A percentile compares a stretch with the other conserved stretches of the same genome.
These are phyloP conservation scores for Apiotrichum siamense DNA, from an alignment of 1,284 basidiomycete genomes.

Conservation along the genomic window DNA sequence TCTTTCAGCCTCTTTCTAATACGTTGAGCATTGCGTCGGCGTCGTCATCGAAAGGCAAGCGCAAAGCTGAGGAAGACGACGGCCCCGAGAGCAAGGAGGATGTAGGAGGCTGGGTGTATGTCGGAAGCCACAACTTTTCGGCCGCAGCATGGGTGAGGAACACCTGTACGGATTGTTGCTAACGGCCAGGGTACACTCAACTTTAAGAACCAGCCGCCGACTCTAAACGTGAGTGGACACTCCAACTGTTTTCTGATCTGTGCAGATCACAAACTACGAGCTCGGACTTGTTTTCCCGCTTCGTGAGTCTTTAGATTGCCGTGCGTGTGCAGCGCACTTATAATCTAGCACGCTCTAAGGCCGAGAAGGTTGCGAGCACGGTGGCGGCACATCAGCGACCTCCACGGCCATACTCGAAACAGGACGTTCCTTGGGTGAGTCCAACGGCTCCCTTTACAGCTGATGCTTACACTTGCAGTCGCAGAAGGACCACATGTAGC, in stretches of 20 bases:
- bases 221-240: slow-evolving; percentile 14
- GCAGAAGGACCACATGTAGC: slow-evolving; percentile 9
- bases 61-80: slow-evolving; percentile 32
- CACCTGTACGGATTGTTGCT: neutral
- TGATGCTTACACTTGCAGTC: slow-evolving; percentile 2
- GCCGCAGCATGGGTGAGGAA: slow-evolving; percentile 40
- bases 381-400: slow-evolving; percentile 43
- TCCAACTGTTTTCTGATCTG: neutral
- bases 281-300: slow-evolving; percentile 45
- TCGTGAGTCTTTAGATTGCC: slow-evolving; percentile 20
- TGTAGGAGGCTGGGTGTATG: slow-evolving; percentile 43
- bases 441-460: too few relatives aligned
- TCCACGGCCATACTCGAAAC: slow-evolving; percentile 27
- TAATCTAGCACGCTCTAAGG: slow-evolving; percentile 23
- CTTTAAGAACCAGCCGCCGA: slow-evolving; percentile 30
- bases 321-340: neutral
- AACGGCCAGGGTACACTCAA: slow-evolving; percentile 33
- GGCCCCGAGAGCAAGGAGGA: slow-evolving; percentile 6
- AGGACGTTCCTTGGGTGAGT: slow-evolving; percentile 42
- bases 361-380: slow-evolving; percentile 24
- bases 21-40: slow-evolving; percentile 15
- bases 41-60: slow-evolving; percentile 17
- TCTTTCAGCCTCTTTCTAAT: slow-evolving; percentile 32
- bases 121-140: slow-evolving; percentile 45
- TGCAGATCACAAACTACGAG: slow-evolving; percentile 39